Evolutionary conservation across 805 yeast species (phyloP), one percentile per base, ranked within the genome.

Genomic region (Candida coquimbonensis): DNA sequence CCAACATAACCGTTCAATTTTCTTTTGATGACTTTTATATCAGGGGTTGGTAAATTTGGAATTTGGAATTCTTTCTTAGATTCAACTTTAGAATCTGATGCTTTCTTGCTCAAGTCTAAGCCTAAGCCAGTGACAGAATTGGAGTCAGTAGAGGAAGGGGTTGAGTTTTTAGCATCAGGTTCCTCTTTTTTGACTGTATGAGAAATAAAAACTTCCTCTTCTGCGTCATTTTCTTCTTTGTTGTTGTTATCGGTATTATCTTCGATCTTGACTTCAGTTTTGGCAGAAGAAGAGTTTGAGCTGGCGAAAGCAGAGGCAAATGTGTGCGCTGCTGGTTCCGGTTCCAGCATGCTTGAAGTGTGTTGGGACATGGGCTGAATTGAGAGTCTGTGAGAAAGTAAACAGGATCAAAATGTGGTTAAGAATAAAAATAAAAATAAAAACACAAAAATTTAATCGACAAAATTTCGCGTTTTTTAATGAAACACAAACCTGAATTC

Each of bases 1-100:
- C 99, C 99, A 46, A 93, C 99, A 63, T 85, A 90, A 4, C 95
- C 91, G 55, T 83, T 86, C 56, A 91, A 78, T 63, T 88, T 88
- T 57, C 95, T 82, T 56, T 83, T 81, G 58, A 87, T 78, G 50
- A 88, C 72, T 56, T 83, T 83, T 50, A 71, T 56, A 41, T 69
- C 72, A 21, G 70, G 67, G 44, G 63, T 68, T 38, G 64, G 56
- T n/a, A 62, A 17, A 6, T 29, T 19, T 14, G 36, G n/a, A 19
- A 25, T 9, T 11, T 29, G 31, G 13, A 29, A 9, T 9, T 13
- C 7, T 31, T 21, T 21, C 24, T 21, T 21, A 21, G 36, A 5
- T 26, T 43, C 47, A 21, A 38, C 16, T 34, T 45, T 42, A 39
- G 35, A 24, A 8, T 29, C 27, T n/a, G 35, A n/a, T n/a, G 19